Evolutionary conservation across 179 eudicot genomes (phyloP).

Genomic region (Drosera spatulata): DNA sequence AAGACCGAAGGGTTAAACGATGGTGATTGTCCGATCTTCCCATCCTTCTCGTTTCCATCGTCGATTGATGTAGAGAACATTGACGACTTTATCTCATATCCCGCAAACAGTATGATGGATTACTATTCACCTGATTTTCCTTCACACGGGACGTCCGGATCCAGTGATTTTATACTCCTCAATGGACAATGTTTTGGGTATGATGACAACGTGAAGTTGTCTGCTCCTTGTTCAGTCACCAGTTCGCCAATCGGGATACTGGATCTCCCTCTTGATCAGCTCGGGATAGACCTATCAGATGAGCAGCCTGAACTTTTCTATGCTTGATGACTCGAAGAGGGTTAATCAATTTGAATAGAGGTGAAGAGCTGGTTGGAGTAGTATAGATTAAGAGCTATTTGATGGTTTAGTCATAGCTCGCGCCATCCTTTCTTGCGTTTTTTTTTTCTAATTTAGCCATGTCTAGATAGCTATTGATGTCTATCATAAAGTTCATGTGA

Average conservation of each 20-base stretch:
- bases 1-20: constrained; percentile 4
- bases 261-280: constrained; percentile 19
- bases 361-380: no score
- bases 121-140: constrained; percentile 13
- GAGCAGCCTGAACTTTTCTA: no score
- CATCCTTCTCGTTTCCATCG: constrained; percentile 16
- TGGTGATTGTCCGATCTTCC: constrained; percentile 1
- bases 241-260: constrained; percentile 25
- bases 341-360: no score
- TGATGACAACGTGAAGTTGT: constrained; percentile 19
- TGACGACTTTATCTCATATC: constrained; percentile 2
- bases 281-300: constrained; percentile 11
- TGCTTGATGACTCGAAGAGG: no score
- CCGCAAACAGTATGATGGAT: background rate
- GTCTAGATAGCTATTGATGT: no score
- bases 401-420: no score
- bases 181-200: constrained; percentile 17
- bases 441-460: no score
- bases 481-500: no score
- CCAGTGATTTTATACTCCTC: constrained; percentile 7
- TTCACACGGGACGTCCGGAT: constrained; percentile 21
- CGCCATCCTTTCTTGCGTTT: no score
- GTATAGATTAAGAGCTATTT: no score
- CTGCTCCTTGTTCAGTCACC: constrained; percentile 25
- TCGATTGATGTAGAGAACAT: constrained; percentile 3